Evolutionary conservation across 2,329 filamentous ascomycete genomes (phyloP).

Genomic region (Malbranchea cinnamomea): DNA sequence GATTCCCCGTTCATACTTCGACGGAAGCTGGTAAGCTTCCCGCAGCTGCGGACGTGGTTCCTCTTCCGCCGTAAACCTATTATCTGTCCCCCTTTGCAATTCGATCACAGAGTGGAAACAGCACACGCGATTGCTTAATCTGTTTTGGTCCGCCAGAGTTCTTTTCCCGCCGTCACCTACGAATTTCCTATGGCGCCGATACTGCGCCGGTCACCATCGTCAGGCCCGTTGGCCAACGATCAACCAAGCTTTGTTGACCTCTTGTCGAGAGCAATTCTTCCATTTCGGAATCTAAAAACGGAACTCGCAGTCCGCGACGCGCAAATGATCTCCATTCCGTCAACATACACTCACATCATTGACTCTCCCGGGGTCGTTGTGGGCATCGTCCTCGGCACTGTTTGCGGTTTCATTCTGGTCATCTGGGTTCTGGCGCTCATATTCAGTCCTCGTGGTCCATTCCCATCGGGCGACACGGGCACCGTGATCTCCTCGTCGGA

Average conservation of each 20-base stretch:
- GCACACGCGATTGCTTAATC: too few relatives aligned
- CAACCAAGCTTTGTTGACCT: too few relatives aligned
- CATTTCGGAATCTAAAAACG: neutral
- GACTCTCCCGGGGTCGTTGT: constrained; percentile 42
- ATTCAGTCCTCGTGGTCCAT: neutral
- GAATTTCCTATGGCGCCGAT: neutral
- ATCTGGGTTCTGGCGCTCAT: constrained; percentile 28
- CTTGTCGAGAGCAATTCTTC: too few relatives aligned
- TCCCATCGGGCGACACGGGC: too few relatives aligned
- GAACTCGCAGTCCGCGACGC: constrained; percentile 13
- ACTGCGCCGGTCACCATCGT: too few relatives aligned
- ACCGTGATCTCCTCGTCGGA: too few relatives aligned
- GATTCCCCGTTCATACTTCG: too few relatives aligned
- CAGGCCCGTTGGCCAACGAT: too few relatives aligned
- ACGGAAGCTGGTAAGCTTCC: too few relatives aligned
- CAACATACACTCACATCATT: constrained; percentile 42
- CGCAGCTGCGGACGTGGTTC: too few relatives aligned
- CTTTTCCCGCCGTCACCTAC: neutral
- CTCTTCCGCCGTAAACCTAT: neutral
- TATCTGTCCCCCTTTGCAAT: too few relatives aligned
- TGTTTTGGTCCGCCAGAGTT: neutral
- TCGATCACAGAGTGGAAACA: too few relatives aligned
- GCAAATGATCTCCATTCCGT: constrained; percentile 38
- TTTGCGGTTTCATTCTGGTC: constrained; percentile 38
- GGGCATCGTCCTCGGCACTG: constrained; percentile 39